A percentile compares a stretch with the other conserved stretches of the same genome.
These are phyloP conservation scores for Chimonanthus salicifolius DNA, from an alignment of 164 flowering plant genomes.

Conservation along the genomic window DNA sequence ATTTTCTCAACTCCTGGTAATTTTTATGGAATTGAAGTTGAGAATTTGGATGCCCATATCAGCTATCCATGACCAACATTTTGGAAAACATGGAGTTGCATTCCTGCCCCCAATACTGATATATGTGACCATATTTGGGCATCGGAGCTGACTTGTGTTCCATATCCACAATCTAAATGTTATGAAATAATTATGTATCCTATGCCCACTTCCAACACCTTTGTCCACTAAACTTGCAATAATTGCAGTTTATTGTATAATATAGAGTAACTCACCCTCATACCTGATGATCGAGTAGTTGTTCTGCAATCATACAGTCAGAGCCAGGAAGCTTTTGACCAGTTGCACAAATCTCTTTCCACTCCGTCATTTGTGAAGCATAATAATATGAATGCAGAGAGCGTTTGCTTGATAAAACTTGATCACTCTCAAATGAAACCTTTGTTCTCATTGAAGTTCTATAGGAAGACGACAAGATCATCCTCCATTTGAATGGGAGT, in stretches of 20 bases:
- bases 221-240: background rate
- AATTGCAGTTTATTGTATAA: background rate
- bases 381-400: background rate
- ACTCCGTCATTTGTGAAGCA: conserved; percentile 1
- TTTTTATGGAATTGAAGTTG: background rate
- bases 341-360: conserved; percentile 8
- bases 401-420: background rate
- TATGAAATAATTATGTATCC: background rate
- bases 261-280: conserved; percentile 54
- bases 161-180: background rate
- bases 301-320: conserved; percentile 9
- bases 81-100: background rate
- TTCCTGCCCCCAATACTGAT: background rate
- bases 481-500: background rate
- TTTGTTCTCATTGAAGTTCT: background rate
- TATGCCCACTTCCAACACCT: background rate
- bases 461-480: background rate
- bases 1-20: background rate
- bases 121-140: background rate
- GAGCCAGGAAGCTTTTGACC: conserved; percentile 2
- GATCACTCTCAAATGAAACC: background rate
- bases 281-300: conserved; percentile 52
- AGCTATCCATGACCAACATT: background rate
- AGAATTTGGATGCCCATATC: background rate
- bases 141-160: background rate